Percentiles rank a stretch among this genome's conserved stretches.
Evolutionary conservation across 2,329 filamentous ascomycete species (phyloP).

Genomic region (Aspergillus phoenicis): DNA sequence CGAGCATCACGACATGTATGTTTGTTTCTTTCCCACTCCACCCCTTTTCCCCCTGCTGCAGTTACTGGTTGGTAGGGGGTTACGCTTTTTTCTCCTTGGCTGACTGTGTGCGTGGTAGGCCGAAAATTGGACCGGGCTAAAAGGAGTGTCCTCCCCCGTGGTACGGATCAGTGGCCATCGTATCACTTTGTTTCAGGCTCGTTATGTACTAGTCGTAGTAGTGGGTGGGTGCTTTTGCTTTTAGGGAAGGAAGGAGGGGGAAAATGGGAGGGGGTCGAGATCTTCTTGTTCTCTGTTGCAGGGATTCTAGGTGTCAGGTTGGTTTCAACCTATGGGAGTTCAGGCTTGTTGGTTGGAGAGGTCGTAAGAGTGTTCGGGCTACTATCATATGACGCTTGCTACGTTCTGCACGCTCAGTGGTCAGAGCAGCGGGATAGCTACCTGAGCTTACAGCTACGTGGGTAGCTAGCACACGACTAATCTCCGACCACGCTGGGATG

Average conservation of each 20-base stretch:
- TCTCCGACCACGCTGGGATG: slow-evolving; percentile 18
- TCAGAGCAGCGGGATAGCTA: slow-evolving; percentile 8
- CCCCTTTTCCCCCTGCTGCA: background rate
- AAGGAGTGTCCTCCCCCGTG: background rate
- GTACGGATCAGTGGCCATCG: background rate
- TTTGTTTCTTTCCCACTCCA: background rate
- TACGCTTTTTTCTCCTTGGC: background rate
- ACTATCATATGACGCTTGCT: slow-evolving; percentile 18
- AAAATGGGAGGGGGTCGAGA: background rate
- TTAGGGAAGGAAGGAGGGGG: background rate
- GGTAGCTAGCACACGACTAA: slow-evolving; percentile 7
- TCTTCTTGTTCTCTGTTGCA: background rate
- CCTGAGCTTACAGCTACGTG: slow-evolving; percentile 10
- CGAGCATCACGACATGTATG: slow-evolving; percentile 94
- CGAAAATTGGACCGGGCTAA: slow-evolving; percentile 47
- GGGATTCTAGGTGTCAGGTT: background rate
- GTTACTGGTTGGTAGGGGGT: background rate
- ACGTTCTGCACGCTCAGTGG: slow-evolving; percentile 24
- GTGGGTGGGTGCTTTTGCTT: background rate
- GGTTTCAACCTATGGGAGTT: slow-evolving; percentile 3
- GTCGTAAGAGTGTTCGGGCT: background rate
- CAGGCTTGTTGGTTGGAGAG: background rate
- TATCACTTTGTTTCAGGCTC: background rate
- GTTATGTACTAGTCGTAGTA: background rate
- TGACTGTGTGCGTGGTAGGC: slow-evolving; percentile 28